Evolutionary conservation across 169 alveolate species (phyloP).

Genomic region (Sarcocystis neurona): DNA sequence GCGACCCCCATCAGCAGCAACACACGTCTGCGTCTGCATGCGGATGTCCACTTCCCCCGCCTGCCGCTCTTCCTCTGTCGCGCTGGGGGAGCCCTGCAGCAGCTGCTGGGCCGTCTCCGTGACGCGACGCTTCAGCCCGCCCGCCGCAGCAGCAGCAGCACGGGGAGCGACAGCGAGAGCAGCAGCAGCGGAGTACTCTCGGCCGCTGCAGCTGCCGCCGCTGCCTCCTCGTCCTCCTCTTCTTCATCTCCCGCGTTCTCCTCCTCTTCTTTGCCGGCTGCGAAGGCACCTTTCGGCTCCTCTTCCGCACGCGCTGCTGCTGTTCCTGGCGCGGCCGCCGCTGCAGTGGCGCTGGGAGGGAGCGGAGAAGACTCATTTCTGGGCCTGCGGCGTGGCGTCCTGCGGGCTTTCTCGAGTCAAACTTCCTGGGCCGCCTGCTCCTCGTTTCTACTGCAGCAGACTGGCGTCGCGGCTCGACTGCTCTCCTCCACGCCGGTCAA

Average conservation of each 20-base stretch:
- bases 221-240: too few species aligned
- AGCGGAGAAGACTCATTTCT: not conserved
- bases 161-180: too few species aligned
- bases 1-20: constrained; percentile 8
- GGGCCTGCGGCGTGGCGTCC: not conserved
- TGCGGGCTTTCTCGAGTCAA: constrained; percentile 23
- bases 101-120: too few species aligned
- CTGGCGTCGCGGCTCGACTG: not conserved
- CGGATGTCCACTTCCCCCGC: not conserved
- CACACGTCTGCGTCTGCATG: not conserved
- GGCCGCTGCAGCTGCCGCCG: too few species aligned
- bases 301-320: not conserved
- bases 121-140: too few species aligned
- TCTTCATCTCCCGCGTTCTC: not conserved
- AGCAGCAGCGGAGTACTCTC: too few species aligned
- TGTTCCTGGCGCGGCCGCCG: not conserved
- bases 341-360: not conserved
- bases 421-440: constrained; percentile 21
- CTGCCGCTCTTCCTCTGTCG: constrained; percentile 1
- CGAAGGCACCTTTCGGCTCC: not conserved
- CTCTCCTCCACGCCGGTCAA: not conserved
- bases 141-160: too few species aligned
- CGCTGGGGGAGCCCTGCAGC: too few species aligned
- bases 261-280: not conserved
- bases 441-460: constrained; percentile 22